phyloP scores from a whole-genome alignment of 768 basidiomycete genomes.

The Naematelia encephala region DNA sequence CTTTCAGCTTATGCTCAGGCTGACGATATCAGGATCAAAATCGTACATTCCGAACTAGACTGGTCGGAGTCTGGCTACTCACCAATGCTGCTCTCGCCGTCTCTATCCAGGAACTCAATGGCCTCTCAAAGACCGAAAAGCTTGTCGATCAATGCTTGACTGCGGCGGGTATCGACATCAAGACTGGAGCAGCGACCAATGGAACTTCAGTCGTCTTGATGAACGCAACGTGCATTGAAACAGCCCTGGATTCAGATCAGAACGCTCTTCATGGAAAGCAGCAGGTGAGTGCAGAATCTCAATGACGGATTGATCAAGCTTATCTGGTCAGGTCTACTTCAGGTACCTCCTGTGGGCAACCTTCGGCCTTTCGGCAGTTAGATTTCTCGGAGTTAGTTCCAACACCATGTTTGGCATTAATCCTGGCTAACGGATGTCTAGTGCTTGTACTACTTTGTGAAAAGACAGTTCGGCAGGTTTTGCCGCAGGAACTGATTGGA shows the following conservation, averaged over 20 bases:
- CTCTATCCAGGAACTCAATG: constrained; percentile 43
- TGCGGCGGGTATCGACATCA: constrained; percentile 5
- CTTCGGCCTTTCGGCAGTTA: constrained; percentile 35
- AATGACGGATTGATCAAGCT: neutral
- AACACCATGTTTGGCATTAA: neutral
- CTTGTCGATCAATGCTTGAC: constrained; percentile 39
- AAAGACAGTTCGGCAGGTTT: constrained; percentile 39
- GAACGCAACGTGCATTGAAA: constrained; percentile 38
- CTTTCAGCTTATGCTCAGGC: neutral
- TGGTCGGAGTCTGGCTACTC: constrained; percentile 46
- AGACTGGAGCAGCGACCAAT: constrained; percentile 2
- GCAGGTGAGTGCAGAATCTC: constrained; percentile 17
- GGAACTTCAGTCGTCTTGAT: constrained; percentile 32
- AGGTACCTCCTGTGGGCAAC: constrained; percentile 44
- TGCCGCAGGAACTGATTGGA: constrained; percentile 35
- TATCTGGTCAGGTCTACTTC: constrained; percentile 28
- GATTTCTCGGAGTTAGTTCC: constrained; percentile 43
- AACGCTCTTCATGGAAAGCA: constrained; percentile 37
- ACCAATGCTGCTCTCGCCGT: constrained; percentile 48
- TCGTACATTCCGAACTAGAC: constrained; percentile 45
- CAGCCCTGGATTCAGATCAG: constrained; percentile 27
- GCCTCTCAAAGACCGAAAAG: constrained; percentile 36
- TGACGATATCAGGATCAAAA: constrained; percentile 38
- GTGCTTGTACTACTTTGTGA: constrained; percentile 44
- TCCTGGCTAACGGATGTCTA: constrained; percentile 4